These are phyloP conservation scores for Dendrobium catenatum DNA, from an alignment of 106 monocot genomes.

Conservation along the genomic window DNA sequence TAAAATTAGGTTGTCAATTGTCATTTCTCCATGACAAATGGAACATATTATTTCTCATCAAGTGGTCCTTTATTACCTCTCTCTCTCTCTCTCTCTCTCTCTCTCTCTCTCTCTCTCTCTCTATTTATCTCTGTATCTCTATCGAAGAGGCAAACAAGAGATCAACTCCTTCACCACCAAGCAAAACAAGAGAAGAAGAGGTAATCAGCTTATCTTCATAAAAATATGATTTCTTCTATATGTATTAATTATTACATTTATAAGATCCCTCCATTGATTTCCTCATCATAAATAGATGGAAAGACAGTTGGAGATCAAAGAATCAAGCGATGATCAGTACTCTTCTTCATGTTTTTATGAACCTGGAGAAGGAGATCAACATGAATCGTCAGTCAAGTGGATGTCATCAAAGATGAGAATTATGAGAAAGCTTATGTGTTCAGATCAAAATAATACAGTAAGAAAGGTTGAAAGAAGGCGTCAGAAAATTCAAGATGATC, in stretches of 20 bases:
- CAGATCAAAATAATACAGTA: neutral
- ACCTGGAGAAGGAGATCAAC: neutral
- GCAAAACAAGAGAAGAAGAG: neutral
- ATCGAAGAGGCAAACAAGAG: too few species aligned
- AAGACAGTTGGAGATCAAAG: too few species aligned
- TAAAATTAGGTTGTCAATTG: neutral
- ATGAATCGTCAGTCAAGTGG: neutral
- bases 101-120: neutral
- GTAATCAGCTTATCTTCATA: neutral
- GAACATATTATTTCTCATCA: too few species aligned
- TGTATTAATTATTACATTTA: neutral
- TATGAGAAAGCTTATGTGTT: neutral
- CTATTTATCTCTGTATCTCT: neutral
- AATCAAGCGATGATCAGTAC: neutral
- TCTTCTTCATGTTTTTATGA: neutral
- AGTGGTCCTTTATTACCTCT: neutral
- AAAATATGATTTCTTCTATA: neutral
- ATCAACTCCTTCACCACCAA: neutral
- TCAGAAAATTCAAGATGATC: neutral
- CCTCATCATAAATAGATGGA: too few species aligned
- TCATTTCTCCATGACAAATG: neutral
- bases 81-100: too few species aligned
- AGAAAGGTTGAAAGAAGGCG: neutral
- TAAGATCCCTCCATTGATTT: too few species aligned
- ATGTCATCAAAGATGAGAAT: conserved; percentile 1